Evolutionary conservation across 305 asterid species (phyloP), one percentile per base, ranked within the genome.

Genomic region (Andrographis paniculata): DNA sequence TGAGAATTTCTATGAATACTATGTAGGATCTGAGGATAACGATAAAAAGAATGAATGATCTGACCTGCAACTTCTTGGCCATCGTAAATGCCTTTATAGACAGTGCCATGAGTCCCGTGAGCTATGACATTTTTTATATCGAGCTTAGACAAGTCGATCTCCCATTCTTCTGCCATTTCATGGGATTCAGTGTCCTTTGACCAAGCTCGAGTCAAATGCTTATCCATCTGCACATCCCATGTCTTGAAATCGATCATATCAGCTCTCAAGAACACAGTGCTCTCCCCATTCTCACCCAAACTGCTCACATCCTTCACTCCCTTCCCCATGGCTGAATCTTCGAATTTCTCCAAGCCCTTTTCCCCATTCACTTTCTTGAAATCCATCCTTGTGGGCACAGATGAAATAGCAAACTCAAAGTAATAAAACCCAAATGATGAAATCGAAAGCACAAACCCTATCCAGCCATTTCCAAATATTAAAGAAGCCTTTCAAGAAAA

Each of bases 61-160:
- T 50, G 46, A 74, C 91, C 94, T 45, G 91, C 94, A 48, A 79
- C 91, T 69, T 77, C 82, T 56, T 55, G 77, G 56, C 56, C 62
- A 56, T 75, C 82, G 58, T 80, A 79, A 56, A 71, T 40, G 21
- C 82, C 91, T 53, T 67, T 65, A 48, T 83, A 76, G 42, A 83
- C 77, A 13, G 91, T 77, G 14, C 94, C 91, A 45, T 76, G 79
- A 1, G 94, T 83, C 13, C 91, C 94, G 69, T 78, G 81, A 68
- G 94, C 80, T 9, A 82, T 70, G 16, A 70, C 84, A 61, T 51
- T 72, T 38, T 59, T 80, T 30, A 79, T 79, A 39, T 74, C 73
- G 51, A 79, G 74, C 63, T 68, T 72, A 10, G 71, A 60, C 53
- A 75, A 60, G 24, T 83, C 91, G 55, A 83, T 79, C 42, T 74